These are phyloP conservation scores for Cercospora nicotianae DNA, from an alignment of 2,329 filamentous ascomycete species.

Conservation along the genomic window DNA sequence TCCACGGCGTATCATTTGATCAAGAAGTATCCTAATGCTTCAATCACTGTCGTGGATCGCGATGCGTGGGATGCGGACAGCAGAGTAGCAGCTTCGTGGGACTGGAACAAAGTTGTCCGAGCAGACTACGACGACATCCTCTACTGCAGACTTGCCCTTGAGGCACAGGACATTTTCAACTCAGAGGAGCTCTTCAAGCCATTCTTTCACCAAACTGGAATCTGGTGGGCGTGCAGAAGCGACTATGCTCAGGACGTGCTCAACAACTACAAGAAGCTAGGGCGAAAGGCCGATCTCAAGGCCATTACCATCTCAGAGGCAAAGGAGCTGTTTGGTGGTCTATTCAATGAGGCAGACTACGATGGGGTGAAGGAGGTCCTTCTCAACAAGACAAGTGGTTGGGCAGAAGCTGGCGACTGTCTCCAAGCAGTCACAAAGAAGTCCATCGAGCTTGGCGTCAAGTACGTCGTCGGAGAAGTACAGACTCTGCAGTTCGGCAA, in stretches of 20 bases:
- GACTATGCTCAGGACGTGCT: constrained; percentile 53
- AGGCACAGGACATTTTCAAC: constrained; percentile 64
- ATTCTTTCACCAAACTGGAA: constrained; percentile 54
- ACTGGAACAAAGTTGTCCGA: constrained; percentile 72
- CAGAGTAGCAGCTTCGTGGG: constrained; percentile 63
- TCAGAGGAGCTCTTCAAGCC: constrained; percentile 57
- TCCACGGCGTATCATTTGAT: constrained; percentile 59
- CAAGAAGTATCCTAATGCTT: constrained; percentile 43
- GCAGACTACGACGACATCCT: constrained; percentile 66
- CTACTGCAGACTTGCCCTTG: constrained; percentile 65
- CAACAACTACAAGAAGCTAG: constrained; percentile 53
- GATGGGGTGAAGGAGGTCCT: constrained; percentile 59
- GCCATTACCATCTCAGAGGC: constrained; percentile 55
- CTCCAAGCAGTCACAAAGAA: constrained; percentile 56
- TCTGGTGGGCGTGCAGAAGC: constrained; percentile 50
- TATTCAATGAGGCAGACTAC: constrained; percentile 63
- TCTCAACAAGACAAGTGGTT: constrained; percentile 62
- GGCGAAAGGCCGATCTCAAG: constrained; percentile 48
- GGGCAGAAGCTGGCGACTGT: constrained; percentile 62
- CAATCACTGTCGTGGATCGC: constrained; percentile 45
- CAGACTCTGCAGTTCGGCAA: constrained; percentile 49
- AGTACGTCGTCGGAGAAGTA: constrained; percentile 58
- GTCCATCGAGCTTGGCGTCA: constrained; percentile 57
- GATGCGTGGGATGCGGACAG: constrained; percentile 37
- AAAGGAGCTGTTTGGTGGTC: constrained; percentile 55